A percentile compares a stretch with the other conserved stretches of the same genome.
These are phyloP conservation scores for Penicillium sumatraense DNA, from an alignment of 2,329 filamentous ascomycete genomes.

Conservation along the genomic window DNA sequence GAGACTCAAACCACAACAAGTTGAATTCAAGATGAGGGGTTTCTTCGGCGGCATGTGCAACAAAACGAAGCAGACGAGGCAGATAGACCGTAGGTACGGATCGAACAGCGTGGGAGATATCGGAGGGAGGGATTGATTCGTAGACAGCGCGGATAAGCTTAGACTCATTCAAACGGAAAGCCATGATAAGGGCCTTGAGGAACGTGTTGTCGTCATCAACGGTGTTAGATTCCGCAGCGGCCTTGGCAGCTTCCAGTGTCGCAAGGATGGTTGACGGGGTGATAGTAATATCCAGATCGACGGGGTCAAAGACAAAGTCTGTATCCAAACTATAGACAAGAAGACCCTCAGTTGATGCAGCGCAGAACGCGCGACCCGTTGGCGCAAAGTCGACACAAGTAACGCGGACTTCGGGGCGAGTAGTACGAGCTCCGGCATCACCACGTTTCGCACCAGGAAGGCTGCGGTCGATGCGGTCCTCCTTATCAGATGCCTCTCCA, in stretches of 20 bases:
- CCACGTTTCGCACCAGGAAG: conserved; percentile 87
- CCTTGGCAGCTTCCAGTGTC: conserved; percentile 62
- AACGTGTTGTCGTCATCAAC: conserved; percentile 73
- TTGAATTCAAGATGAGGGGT: conserved; percentile 95
- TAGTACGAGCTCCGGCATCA: conserved; percentile 78
- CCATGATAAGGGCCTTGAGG: conserved; percentile 93
- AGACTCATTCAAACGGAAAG: conserved; percentile 90
- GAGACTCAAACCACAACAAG: conserved; percentile 84
- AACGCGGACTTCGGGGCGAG: conserved; percentile 81
- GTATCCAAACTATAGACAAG: conserved; percentile 91
- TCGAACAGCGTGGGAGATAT: conserved; percentile 77
- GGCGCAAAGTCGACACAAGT: conserved; percentile 85
- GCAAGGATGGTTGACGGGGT: conserved; percentile 83
- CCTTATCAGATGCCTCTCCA: conserved; percentile 85
- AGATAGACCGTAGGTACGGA: conserved; percentile 86
- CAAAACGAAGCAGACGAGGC: conserved; percentile 79
- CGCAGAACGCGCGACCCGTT: conserved; percentile 87
- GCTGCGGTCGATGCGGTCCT: conserved; percentile 77
- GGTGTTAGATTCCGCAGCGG: conserved; percentile 45
- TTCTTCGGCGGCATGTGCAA: conserved; percentile 84
- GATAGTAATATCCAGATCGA: conserved; percentile 92
- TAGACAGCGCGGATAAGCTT: conserved; percentile 84
- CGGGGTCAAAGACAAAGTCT: conserved; percentile 86
- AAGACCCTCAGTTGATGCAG: conserved; percentile 90
- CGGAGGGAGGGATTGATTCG: conserved; percentile 74